Conservation (phyloP, 306 rosid genomes). For the Corylus heterophylla region DNA sequence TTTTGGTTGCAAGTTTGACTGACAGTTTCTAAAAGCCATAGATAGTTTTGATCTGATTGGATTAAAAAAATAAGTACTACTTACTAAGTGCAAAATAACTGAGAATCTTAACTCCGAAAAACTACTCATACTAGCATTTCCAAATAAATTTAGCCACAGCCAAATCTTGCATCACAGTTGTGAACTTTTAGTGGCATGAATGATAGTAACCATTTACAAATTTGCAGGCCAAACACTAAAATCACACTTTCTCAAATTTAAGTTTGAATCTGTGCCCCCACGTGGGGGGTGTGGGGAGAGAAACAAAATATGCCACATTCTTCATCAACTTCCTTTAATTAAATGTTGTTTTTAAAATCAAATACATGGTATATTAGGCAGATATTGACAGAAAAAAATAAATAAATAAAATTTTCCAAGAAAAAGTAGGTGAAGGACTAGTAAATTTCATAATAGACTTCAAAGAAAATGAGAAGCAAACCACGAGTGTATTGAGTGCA, state of each 20-base stretch:
- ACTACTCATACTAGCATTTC: not conserved
- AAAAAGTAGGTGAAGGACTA: not conserved
- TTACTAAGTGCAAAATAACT: not conserved
- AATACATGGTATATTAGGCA: not conserved
- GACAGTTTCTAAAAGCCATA: slow-evolving; percentile 9
- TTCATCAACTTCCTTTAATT: not conserved
- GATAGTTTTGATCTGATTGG: slow-evolving; percentile 4
- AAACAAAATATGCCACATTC: not conserved
- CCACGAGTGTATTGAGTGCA: not conserved
- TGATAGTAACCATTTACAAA: not conserved
- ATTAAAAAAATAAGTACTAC: slow-evolving; percentile 1
- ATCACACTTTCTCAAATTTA: not conserved
- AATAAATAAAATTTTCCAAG: not conserved
- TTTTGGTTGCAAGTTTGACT: slow-evolving; percentile 11
- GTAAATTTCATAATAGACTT: not conserved
- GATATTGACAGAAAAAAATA: not conserved
- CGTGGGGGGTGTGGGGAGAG: not conserved
- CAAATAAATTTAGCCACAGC: not conserved
- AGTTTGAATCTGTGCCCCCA: not conserved
- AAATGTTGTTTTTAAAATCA: not conserved
- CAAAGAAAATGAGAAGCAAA: not conserved
- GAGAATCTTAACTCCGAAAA: not conserved
- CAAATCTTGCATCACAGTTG: not conserved
- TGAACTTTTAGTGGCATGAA: not conserved
- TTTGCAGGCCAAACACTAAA: not conserved